Evolutionary conservation across 1,284 basidiomycete genomes (phyloP), one percentile per base, ranked within the genome.

Genomic region (Boletus subluridellus): DNA sequence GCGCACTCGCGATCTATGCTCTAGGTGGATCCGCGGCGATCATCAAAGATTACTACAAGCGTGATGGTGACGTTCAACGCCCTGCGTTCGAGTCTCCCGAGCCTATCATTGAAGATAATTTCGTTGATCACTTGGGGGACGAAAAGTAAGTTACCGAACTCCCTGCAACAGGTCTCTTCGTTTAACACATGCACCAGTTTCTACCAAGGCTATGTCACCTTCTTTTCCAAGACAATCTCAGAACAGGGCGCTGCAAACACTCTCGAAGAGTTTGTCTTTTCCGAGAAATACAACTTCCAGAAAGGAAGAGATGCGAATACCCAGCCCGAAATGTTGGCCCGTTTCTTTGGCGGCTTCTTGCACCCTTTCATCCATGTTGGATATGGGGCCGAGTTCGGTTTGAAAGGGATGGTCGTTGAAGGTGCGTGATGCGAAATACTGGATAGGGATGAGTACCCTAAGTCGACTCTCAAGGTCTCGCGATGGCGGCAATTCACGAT

Each of bases 201-300:
- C 65, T 89, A 84, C 63, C 69, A 76, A 11, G 79, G 78, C 1
- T 90, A 88, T 63, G 63, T 85, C 21, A 21, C 21, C 30, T 59
- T 72, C 71, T 89, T 88, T 72, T 73, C 73, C 10, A 66, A 76
- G 0, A 66, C 76, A 11, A 65, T 87, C 10, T 66, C 77, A 35
- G 70, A 77, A 21, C 74, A 78, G 24, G 80, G 81, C 3, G 68
- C 77, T 1, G 63, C 70, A 2, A 66, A 70, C 1, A 75, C 77
- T 0, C 55, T 89, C 6, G 82, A 88, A 60, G 76, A 82, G 45
- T 86, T 80, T 59, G 59, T 89, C 9, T 86, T 89, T 65, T 81
- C 84, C 2, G 64, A 73, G 3, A 73, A 77, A 45, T 79, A 77
- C 34, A 89, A 87, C 63, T 75, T 78, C 61, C 62, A 42, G 42